Evolutionary conservation across 2,329 filamentous ascomycete genomes (phyloP), one percentile per base, ranked within the genome.

Genomic region (Aplosporella prunicola): DNA sequence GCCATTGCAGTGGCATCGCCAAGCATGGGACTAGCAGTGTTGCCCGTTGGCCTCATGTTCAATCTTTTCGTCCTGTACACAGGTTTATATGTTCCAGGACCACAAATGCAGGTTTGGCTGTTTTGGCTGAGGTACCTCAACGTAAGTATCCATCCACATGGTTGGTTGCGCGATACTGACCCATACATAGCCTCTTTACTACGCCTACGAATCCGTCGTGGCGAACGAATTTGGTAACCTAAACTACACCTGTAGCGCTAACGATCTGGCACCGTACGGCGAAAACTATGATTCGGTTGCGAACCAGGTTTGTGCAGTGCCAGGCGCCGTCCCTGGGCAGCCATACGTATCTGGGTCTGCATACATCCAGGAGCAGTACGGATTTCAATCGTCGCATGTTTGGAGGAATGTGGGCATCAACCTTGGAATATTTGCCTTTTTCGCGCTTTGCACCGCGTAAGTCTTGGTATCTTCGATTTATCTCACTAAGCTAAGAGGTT

Each of bases 341-440:
- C 3, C 13, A 14, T 9, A 13, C 2, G 27, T 30, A 3, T 30
- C 27, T 14, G 27, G 27, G 2, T 9, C 27, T 2, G 27, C 27
- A 14, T 30, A 30, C 27, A 3, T 30, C 4, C n/a, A 30, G 3
- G 3, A 17, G 27, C 27, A 33, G 11, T 33, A 33, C 13, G 31
- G 22, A 7, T 33, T 33, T 10, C 20, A 24, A 8, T 16, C 13
- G 10, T 33, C 31, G 16, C 4, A 38, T 15, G 14, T 38, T 14
- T 38, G 35, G 35, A 24, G 35, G 25, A 54, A 61, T 34, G 59
- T 51, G 48, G 57, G 57, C 16, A 35, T 35, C 20, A 31, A 27
- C 16, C n/a, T 20, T 13, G 35, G 18, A 2, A 17, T 30, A 14
- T 30, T 30, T 14, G 27, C 18, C 3, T 30, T 30, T 16, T 30